Evolutionary conservation across 306 rosid genomes (phyloP).

Genomic region (Inga laurina): DNA sequence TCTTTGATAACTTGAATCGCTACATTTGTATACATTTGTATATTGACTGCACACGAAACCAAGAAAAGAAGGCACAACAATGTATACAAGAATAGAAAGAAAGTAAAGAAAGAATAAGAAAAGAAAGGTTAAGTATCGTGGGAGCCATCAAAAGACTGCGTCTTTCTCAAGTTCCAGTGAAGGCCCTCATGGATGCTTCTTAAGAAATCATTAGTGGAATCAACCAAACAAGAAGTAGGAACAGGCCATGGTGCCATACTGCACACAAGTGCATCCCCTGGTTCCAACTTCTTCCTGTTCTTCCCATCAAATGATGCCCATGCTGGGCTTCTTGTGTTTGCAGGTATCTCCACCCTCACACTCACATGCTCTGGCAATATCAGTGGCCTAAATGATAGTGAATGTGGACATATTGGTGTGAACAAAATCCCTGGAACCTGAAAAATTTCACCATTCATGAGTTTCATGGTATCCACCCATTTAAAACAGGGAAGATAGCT

Average conservation of each 20-base stretch:
- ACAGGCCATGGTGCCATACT: conserved; percentile 99
- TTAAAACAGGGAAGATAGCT: too few relatives aligned
- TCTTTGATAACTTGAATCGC: background rate
- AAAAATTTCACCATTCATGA: too few relatives aligned
- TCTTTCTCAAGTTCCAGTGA: conserved; percentile 93
- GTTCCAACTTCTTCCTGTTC: conserved; percentile 74
- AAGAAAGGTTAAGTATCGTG: conserved; percentile 32
- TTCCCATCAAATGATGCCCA: conserved; percentile 98
- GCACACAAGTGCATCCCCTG: conserved; percentile 95
- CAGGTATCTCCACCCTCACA: conserved; percentile 82
- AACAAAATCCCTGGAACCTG: conserved; percentile 98
- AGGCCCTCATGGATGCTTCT: conserved; percentile 92
- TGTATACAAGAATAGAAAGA: background rate
- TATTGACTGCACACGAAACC: background rate
- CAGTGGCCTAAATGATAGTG: conserved; percentile 87
- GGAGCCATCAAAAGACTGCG: conserved; percentile 83
- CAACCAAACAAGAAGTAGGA: conserved; percentile 85
- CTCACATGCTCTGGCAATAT: conserved; percentile 91
- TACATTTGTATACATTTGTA: background rate
- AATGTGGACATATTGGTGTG: conserved; percentile 94
- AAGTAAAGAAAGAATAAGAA: background rate
- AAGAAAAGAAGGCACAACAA: background rate
- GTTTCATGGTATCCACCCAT: too few relatives aligned
- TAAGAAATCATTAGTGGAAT: conserved; percentile 89
- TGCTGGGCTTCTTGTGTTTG: conserved; percentile 86